These are phyloP conservation scores for Diversispora eburnea DNA, from an alignment of 192 early-diverging fungal species.

Conservation along the genomic window DNA sequence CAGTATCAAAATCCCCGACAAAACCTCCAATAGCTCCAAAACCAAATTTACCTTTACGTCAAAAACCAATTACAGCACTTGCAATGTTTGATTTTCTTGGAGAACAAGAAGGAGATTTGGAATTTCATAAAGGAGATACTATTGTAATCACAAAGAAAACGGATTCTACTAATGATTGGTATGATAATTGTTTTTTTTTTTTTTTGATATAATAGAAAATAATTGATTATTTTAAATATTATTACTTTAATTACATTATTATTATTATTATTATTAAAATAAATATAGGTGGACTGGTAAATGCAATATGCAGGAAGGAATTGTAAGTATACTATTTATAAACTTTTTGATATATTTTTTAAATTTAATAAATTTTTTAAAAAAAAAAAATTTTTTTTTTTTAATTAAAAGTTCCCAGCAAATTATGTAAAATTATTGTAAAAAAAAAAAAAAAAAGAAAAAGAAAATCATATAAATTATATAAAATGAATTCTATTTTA, in stretches of 20 bases:
- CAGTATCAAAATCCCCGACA: neutral
- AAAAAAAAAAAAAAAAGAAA: neutral
- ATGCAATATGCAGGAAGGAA: conserved; percentile 58
- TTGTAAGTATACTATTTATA: neutral
- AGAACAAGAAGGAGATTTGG: conserved; percentile 75
- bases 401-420: neutral
- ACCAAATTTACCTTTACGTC: conserved; percentile 35
- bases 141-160: conserved; percentile 76
- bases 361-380: neutral
- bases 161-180: conserved; percentile 76
- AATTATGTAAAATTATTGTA: conserved; percentile 7
- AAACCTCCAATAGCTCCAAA: conserved; percentile 50
- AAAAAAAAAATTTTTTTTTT: neutral
- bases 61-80: conserved; percentile 46
- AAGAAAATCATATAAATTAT: neutral
- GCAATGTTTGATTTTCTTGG: conserved; percentile 86
- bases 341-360: neutral
- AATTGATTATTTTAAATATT: too few relatives aligned
- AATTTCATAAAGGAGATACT: conserved; percentile 81
- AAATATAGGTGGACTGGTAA: conserved; percentile 65
- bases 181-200: neutral
- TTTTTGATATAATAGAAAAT: too few relatives aligned
- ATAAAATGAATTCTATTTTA: too few relatives aligned
- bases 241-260: neutral
- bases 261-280: neutral